phyloP scores from a whole-genome alignment of 805 yeast genomes.

The Nakazawaea ambrosiae region DNA sequence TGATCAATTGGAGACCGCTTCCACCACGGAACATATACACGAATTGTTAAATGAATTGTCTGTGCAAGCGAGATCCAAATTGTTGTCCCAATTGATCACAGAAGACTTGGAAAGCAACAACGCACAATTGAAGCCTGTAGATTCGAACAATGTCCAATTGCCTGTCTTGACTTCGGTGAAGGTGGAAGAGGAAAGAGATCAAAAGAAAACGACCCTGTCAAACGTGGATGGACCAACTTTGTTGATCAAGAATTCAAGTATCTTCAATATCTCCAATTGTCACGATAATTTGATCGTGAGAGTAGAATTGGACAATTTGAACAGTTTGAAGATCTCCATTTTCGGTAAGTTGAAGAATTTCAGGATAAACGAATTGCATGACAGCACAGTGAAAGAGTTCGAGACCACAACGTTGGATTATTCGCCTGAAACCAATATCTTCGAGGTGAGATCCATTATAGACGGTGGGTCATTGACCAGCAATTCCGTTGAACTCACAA shows the following conservation, averaged over 20 bases:
- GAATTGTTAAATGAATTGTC: constrained; percentile 32
- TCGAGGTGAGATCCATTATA: constrained; percentile 22
- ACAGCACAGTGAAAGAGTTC: constrained; percentile 4
- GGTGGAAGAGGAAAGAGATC: constrained; percentile 16
- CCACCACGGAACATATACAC: constrained; percentile 17
- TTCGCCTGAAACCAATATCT: constrained; percentile 16
- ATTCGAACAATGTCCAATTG: constrained; percentile 9
- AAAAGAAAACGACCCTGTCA: too few relatives aligned
- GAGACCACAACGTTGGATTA: constrained; percentile 9
- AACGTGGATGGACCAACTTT: constrained; percentile 22
- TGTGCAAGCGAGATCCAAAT: constrained; percentile 36
- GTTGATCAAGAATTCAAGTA: constrained; percentile 26
- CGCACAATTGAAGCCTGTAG: constrained; percentile 28
- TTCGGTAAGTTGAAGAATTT: constrained; percentile 24
- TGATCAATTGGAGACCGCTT: constrained; percentile 15
- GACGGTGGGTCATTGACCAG: constrained; percentile 10
- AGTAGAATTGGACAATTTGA: constrained; percentile 19
- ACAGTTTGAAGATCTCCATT: constrained; percentile 23
- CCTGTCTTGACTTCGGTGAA: constrained; percentile 18
- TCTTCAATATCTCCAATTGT: constrained; percentile 29
- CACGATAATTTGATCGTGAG: constrained; percentile 26
- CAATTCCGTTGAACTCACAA: constrained; percentile 1
- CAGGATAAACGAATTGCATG: constrained; percentile 10
- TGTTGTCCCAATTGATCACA: constrained; percentile 44
- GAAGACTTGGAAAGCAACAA: constrained; percentile 38